Percentiles rank a stretch among this genome's conserved stretches.
Evolutionary conservation across 768 basidiomycete species (phyloP).

Genomic region (Asterophora parasitica): DNA sequence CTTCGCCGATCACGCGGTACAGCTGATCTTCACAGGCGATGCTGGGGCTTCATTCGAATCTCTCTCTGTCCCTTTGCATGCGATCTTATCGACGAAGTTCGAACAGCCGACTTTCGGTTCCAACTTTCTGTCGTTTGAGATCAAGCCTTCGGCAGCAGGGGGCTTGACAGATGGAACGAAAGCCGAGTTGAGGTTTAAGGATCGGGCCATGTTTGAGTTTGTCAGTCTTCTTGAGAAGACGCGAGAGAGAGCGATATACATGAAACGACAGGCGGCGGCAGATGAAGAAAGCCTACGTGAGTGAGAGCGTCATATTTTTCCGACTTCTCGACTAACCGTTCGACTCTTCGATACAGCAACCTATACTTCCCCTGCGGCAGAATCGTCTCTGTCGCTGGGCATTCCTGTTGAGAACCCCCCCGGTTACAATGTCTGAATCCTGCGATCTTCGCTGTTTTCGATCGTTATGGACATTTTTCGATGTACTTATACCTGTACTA

Average conservation of each 20-base stretch:
- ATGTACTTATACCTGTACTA: too few relatives aligned
- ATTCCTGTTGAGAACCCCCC: constrained; percentile 48
- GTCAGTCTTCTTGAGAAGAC: constrained; percentile 71
- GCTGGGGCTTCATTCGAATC: constrained; percentile 34
- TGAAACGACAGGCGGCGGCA: constrained; percentile 57
- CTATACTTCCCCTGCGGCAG: constrained; percentile 42
- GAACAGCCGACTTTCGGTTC: constrained; percentile 70
- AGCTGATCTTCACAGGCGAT: constrained; percentile 62
- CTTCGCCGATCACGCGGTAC: background rate
- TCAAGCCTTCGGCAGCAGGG: constrained; percentile 65
- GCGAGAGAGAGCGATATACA: constrained; percentile 68
- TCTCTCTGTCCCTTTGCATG: constrained; percentile 54
- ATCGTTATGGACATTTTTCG: constrained; percentile 1
- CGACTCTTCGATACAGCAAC: constrained; percentile 29
- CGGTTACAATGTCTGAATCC: constrained; percentile 37
- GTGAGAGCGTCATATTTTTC: constrained; percentile 23
- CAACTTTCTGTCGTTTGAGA: constrained; percentile 63
- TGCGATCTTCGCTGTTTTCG: constrained; percentile 4
- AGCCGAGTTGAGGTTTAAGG: constrained; percentile 63
- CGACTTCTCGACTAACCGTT: background rate
- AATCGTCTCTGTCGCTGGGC: constrained; percentile 38
- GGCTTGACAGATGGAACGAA: constrained; percentile 60
- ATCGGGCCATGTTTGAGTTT: constrained; percentile 70
- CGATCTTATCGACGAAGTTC: constrained; percentile 65
- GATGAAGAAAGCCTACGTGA: constrained; percentile 60